phyloP scores from a whole-genome alignment of 202 grass and related monocot species.

The Digitaria exilis region DNA sequence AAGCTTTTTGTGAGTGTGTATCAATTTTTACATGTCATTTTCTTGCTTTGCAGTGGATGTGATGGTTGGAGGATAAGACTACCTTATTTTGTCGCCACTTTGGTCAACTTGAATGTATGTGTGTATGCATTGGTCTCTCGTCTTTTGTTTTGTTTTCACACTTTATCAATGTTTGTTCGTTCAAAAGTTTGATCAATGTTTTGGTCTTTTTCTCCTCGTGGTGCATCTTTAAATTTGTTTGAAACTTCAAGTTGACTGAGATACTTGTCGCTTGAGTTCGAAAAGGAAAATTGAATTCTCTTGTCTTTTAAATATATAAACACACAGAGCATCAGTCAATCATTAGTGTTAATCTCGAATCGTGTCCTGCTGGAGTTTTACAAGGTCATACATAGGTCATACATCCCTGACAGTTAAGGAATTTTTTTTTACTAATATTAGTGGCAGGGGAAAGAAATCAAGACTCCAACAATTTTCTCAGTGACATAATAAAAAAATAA shows the following conservation, averaged over 20 bases:
- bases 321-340: too few relatives aligned
- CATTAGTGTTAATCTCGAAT: neutral
- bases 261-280: neutral
- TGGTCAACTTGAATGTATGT: neutral
- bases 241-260: neutral
- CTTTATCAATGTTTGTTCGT: too few relatives aligned
- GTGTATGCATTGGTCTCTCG: neutral
- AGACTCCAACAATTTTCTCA: neutral
- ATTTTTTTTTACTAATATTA: too few relatives aligned
- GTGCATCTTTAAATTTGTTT: neutral
- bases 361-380: too few relatives aligned
- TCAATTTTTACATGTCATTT: conserved; percentile 3
- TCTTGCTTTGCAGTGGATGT: neutral
- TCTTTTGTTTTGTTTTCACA: neutral
- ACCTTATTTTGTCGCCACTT: neutral
- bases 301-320: neutral
- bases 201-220: neutral
- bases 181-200: neutral
- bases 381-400: too few relatives aligned
- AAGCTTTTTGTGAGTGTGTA: neutral
- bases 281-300: neutral
- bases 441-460: neutral
- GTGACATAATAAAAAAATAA: neutral
- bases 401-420: too few relatives aligned
- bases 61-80: neutral